Evolutionary conservation across 805 yeast genomes (phyloP).

Genomic region (Metschnikowia lochheadii): DNA sequence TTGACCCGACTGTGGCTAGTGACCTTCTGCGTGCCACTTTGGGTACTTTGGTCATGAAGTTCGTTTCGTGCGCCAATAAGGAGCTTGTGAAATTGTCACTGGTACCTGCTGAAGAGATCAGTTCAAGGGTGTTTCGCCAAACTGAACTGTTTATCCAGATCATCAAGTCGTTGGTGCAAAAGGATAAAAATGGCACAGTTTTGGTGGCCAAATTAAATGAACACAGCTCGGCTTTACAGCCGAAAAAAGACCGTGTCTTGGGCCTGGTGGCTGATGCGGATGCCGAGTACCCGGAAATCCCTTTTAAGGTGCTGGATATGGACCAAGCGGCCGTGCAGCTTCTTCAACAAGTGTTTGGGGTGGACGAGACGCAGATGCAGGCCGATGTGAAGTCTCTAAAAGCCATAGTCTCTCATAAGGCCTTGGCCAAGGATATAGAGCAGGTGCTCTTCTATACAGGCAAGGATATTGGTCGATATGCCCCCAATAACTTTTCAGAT

Average conservation of each 20-base stretch:
- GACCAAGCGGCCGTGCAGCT: conserved; percentile 41
- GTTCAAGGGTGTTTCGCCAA: conserved; percentile 33
- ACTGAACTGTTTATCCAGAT: conserved; percentile 35
- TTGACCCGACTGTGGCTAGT: conserved; percentile 42
- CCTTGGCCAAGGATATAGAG: conserved; percentile 34
- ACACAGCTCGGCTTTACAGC: conserved; percentile 35
- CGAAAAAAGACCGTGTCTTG: conserved; percentile 12
- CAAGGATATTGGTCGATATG: conserved; percentile 41
- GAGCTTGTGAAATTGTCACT: conserved; percentile 44
- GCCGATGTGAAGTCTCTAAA: conserved; percentile 47
- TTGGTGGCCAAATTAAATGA: conserved; percentile 42
- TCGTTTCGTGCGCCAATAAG: conserved; percentile 50
- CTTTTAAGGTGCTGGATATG: conserved; percentile 53
- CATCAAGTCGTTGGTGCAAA: conserved; percentile 33
- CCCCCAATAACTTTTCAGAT: conserved; percentile 22
- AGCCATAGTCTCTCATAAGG: conserved; percentile 36
- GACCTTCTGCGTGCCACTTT: conserved; percentile 31
- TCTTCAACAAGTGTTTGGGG: conserved; percentile 46
- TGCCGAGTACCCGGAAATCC: conserved; percentile 37
- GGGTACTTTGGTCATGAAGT: conserved; percentile 49
- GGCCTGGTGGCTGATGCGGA: conserved; percentile 6
- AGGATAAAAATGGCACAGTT: conserved; percentile 35
- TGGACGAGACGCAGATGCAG: conserved; percentile 49
- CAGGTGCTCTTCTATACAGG: conserved; percentile 30
- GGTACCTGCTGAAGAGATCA: conserved; percentile 25